Evolutionary conservation across 306 rosid genomes (phyloP), one percentile per base, ranked within the genome.

Genomic region (Sophora flavescens): DNA sequence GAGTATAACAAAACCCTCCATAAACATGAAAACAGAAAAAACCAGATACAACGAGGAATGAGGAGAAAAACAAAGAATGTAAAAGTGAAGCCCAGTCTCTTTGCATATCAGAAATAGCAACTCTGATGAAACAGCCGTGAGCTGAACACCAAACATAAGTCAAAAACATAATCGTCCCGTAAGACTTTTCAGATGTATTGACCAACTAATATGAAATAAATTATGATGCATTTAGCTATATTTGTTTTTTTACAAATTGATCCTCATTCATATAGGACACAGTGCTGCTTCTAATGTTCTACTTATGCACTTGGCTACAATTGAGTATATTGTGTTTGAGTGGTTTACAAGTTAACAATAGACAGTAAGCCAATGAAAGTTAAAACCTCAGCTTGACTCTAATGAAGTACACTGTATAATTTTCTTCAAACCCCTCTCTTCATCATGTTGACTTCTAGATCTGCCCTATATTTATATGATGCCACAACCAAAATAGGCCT

Each of bases 311-410:
- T 1, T 38, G 47, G 63, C 28, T 26, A 22, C 66, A 36, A 45
- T 63, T 3, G 39, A 33, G 30, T 53, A 53, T 70, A 45, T 22
- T 68, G 6, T 68, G 12, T 41, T 15, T 30, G 52, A 26, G 41
- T 58, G 12, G 14, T 44, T 78, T 28, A 78, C 62, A 35, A 52
- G 36, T 66, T 48, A 77, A 77, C 33, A 70, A 52, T 28, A 67
- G 39, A 28, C 32, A 47, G 63, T 12, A 30, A 15, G 63, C 13
- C 72, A 3, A 22, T 42, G 53, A 45, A 62, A 67, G 52, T 26
- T 63, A 63, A 67, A 50, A 32, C 53, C 53, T 16, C 16, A 17
- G 30, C 69, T 75, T 57, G 13, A 41, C 14, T n/a, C 45, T 3
- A 58, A 13, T 18, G 62, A 61, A 68, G 41, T 48, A 50, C 18